Base-by-base conservation (phyloP, 129 eudicot species). In the Centella asiatica region DNA sequence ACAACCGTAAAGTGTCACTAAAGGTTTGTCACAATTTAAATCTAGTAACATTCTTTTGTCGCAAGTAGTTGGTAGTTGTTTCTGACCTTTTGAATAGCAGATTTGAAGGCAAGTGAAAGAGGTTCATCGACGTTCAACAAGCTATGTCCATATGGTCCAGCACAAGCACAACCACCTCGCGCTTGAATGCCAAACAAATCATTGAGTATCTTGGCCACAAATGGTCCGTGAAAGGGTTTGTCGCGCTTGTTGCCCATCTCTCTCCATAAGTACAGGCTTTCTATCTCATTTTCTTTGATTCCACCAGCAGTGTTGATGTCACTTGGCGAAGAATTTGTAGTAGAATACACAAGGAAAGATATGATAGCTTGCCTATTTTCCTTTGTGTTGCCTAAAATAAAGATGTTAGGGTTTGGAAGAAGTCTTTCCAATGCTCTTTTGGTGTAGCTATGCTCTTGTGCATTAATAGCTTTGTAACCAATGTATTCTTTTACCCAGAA, bases 111-210 rank as follows among this genome's bases (percentile, higher is more conserved):
- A n/a, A 77, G 72, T 5, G 97, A 90, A 2, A 17, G 71, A 4
- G 64, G 24, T 56, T 79, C 69, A 23, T 75, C 83, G 23, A 90
- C 69, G 27, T 78, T 49, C 29, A 90, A 84, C 79, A 90, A 74
- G 22, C 17, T 42, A 25, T 90, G 97, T 28, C 75, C 95, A 60
- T 90, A 90, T 0, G 97, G 95, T 57, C 95, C 95, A 3, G 97
- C 97, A 65, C 97, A 90, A 23, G 97, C 89, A 66, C 97, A 90
- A 23, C 97, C 97, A 15, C 95, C 97, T 25, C 97, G 77, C 33
- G 97, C 87, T 69, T 90, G 97, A 52, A 90, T 86, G 23, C 97
- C 97, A 65, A 90, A 90, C 34, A 90, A 80, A 67, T 90, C 95
- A 65, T 81, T 90, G 15, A 90, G 76, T 12, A 90, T 85, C 76